phyloP scores from a whole-genome alignment of 805 yeast genomes.

The Candida piceae region DNA sequence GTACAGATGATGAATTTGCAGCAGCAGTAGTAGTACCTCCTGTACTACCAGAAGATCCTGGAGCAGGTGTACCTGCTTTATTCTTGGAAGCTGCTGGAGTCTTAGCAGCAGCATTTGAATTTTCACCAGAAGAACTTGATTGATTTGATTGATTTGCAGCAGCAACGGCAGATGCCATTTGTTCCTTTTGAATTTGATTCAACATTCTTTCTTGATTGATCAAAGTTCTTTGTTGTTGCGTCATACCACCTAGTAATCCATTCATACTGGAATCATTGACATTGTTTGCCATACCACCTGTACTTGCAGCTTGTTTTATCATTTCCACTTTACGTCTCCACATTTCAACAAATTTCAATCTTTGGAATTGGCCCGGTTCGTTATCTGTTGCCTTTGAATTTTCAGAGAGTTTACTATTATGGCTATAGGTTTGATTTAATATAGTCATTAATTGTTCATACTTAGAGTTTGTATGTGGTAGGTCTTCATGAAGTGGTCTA shows the following conservation, averaged over 20 bases:
- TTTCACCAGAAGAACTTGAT: neutral
- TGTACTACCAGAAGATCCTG: constrained; percentile 1
- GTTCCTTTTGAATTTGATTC: constrained; percentile 28
- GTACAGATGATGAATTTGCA: neutral
- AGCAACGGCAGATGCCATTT: constrained; percentile 30
- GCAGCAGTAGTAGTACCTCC: neutral
- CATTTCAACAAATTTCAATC: constrained; percentile 85
- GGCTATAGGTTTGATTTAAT: constrained; percentile 43
- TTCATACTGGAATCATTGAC: constrained; percentile 18
- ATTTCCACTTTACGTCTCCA: constrained; percentile 65
- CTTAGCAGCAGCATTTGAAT: constrained; percentile 1
- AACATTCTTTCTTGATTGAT: constrained; percentile 26
- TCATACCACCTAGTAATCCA: constrained; percentile 24
- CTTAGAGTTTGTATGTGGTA: constrained; percentile 72
- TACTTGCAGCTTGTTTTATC: constrained; percentile 38
- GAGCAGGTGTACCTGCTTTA: neutral
- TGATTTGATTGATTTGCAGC: constrained; percentile 14
- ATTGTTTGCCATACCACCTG: constrained; percentile 15
- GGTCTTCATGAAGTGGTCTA: constrained; percentile 55
- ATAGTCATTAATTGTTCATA: constrained; percentile 87
- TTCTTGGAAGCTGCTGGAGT: neutral
- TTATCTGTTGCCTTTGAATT: constrained; percentile 22
- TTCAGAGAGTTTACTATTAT: constrained; percentile 26
- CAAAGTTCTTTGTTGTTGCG: constrained; percentile 26
- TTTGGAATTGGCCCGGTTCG: constrained; percentile 60